Percentiles rank a stretch among this genome's conserved stretches.
Conservation (phyloP, 148 eudicot species). For the Bassia scoparia region DNA sequence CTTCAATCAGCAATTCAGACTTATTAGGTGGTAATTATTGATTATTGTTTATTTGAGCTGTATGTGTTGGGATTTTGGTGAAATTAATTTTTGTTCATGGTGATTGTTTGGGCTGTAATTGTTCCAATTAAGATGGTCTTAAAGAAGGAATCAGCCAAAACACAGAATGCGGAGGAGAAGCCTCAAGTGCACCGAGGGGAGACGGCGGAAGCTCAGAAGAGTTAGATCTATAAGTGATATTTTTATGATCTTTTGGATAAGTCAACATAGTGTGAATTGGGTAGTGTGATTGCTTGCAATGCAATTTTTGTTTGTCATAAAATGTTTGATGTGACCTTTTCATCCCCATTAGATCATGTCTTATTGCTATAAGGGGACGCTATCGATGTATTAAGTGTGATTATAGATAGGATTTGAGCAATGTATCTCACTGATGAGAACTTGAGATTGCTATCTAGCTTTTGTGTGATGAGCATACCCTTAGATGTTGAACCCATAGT, state of each 20-base stretch:
- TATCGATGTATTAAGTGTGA: neutral
- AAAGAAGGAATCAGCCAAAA: constrained; percentile 45
- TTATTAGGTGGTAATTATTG: constrained; percentile 50
- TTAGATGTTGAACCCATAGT: neutral
- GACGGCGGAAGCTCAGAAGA: constrained; percentile 14
- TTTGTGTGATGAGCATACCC: neutral
- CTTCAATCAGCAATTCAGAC: constrained; percentile 72
- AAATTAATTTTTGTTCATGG: neutral
- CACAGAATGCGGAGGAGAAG: constrained; percentile 24
- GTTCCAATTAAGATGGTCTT: constrained; percentile 41
- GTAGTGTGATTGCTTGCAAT: constrained; percentile 1
- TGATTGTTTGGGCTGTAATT: constrained; percentile 9
- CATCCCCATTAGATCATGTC: no score
- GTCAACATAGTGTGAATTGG: neutral
- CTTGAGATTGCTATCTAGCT: neutral
- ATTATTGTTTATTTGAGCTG: neutral
- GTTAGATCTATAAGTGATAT: constrained; percentile 27
- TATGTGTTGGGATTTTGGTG: neutral
- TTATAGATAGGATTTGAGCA: neutral
- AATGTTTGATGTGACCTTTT: neutral
- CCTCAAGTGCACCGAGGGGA: constrained; percentile 20
- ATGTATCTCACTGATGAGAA: neutral
- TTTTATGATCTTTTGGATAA: neutral
- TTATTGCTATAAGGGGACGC: neutral
- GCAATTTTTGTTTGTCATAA: neutral